These are phyloP conservation scores for Starmerella stigmatis DNA, from an alignment of 805 yeast species.

Conservation along the genomic window DNA sequence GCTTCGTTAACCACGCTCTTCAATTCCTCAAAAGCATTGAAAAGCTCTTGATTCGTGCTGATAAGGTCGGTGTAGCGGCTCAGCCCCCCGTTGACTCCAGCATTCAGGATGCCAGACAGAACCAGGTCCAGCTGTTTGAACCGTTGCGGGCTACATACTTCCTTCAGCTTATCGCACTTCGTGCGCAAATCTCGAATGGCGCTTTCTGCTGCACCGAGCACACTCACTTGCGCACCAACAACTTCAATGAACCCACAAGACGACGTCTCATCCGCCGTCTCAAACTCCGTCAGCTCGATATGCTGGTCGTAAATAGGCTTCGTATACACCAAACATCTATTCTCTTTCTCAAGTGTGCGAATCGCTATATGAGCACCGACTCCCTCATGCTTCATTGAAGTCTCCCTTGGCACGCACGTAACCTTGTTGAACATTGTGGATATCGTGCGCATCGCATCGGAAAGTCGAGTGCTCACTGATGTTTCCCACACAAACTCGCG, in stretches of 20 bases:
- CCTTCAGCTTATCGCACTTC: neutral
- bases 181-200: neutral
- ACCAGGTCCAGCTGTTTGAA: conserved; percentile 1
- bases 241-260: neutral
- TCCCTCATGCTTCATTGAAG: neutral
- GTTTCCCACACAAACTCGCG: conserved; percentile 2
- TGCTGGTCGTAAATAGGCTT: neutral
- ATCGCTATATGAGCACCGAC: neutral
- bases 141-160: neutral
- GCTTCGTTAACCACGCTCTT: neutral
- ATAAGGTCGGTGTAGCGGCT: neutral
- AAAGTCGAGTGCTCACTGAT: neutral
- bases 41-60: neutral
- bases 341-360: neutral
- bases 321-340: neutral
- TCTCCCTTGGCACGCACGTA: neutral
- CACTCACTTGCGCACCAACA: neutral
- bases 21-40: neutral
- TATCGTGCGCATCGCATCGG: neutral
- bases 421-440: neutral
- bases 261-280: neutral
- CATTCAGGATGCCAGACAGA: neutral
- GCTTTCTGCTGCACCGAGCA: neutral
- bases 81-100: conserved; percentile 1
- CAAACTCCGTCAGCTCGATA: neutral